Base-by-base conservation (phyloP, 2,329 filamentous ascomycete genomes). In the Rhynchosporium agropyri region DNA sequence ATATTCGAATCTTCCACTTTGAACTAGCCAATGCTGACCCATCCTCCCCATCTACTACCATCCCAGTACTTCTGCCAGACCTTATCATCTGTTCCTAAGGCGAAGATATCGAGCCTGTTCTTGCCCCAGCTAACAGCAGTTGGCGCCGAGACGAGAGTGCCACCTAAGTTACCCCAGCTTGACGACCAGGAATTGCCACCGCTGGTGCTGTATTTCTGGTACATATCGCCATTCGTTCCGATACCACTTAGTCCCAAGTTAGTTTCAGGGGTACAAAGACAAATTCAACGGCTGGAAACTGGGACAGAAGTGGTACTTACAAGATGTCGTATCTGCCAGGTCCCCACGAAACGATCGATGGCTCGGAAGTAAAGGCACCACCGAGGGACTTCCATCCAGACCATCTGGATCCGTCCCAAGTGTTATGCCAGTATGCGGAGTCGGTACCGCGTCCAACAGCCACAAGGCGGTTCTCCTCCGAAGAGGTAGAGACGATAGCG, bases 261-360 rank as follows among this genome's bases (percentile, higher is more conserved):
- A 59, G 57, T 43, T 4, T 7, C 29, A 31, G 12, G 3, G 2
- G 10, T 29, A 2, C 2, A 15, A 29, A 49, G 26, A 28, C 26
- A 6, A 2, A 20, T 20, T 20, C 20, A 20, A 20, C 20, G 7
- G 13, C 2, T 12, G 13, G 31, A 38, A 4, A 9, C 15, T 28
- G 7, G 6, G 1, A 3, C 15, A 29, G 29, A 55, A 26, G 36
- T 7, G 53, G 12, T 28, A 8, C 57, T 50, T 51, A 59, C 57
- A 70, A 71, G 15, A 69, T 61, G 46, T 70, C 68, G 9, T 70
- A 63, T 55, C 66, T 50, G 42, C 68, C 67, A 2, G 58, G 46
- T 4, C 59, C 66, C 68, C 68, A 70, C 10, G 62, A 64, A 10
- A 72, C 66, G 55, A 65, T 68, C 26, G 58, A 63, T n/a, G 68